These are phyloP conservation scores for Clonostachys chloroleuca DNA, from an alignment of 2,329 filamentous ascomycete genomes.

Conservation along the genomic window DNA sequence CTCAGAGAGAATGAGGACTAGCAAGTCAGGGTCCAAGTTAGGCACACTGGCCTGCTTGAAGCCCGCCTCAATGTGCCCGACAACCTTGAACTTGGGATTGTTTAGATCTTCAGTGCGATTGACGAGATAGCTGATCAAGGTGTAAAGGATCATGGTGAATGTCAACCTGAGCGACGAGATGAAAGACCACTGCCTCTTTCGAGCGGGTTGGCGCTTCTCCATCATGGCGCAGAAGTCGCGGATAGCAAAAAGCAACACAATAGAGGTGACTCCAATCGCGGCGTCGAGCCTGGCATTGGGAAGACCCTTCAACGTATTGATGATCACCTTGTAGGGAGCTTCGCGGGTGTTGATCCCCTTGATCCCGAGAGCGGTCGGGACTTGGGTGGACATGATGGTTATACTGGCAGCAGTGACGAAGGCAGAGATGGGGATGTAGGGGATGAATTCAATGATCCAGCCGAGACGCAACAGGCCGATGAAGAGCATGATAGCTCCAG, in stretches of 20 bases:
- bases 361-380: constrained; percentile 37
- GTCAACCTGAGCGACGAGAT: constrained; percentile 69
- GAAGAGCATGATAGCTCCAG: constrained; percentile 34
- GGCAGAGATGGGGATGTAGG: constrained; percentile 41
- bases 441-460: constrained; percentile 47
- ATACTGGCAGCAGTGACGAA: constrained; percentile 47
- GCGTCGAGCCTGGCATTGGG: constrained; percentile 55
- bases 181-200: constrained; percentile 66
- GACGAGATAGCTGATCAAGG: constrained; percentile 65
- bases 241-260: constrained; percentile 62
- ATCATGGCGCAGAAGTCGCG: constrained; percentile 54
- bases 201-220: constrained; percentile 55
- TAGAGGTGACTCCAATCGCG: constrained; percentile 65
- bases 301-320: constrained; percentile 33
- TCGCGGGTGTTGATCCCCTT: constrained; percentile 36
- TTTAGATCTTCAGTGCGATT: constrained; percentile 47
- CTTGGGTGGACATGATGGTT: constrained; percentile 43
- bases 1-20: constrained; percentile 53
- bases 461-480: constrained; percentile 41
- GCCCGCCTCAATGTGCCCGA: constrained; percentile 62
- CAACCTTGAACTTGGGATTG: constrained; percentile 53
- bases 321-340: constrained; percentile 37
- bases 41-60: constrained; percentile 63
- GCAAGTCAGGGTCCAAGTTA: constrained; percentile 45
- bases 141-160: constrained; percentile 73